These are phyloP conservation scores for Scopulariopsis brevicaulis DNA, from an alignment of 2,329 filamentous ascomycete species.

Conservation along the genomic window DNA sequence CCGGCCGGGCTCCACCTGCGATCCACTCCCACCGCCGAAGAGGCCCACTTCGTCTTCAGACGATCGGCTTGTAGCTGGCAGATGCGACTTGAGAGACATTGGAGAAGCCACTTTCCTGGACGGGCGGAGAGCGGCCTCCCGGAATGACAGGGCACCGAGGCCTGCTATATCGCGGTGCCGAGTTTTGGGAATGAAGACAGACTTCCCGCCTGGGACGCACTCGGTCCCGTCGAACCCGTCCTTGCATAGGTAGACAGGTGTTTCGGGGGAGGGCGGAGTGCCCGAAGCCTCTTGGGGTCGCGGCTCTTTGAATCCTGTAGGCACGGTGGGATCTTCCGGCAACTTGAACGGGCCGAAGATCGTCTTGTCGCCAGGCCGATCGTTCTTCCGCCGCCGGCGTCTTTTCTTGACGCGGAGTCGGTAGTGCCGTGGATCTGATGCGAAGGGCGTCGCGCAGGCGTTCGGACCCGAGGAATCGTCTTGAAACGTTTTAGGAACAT, in stretches of 20 bases:
- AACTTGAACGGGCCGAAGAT: neutral
- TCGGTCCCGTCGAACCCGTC: slow-evolving; percentile 2
- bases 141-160: neutral
- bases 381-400: neutral
- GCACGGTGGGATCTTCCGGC: neutral
- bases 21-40: neutral
- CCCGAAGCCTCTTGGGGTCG: neutral
- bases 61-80: neutral
- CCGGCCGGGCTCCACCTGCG: neutral
- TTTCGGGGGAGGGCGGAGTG: neutral
- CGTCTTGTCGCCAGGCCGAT: neutral
- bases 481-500: neutral
- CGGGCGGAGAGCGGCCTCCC: neutral
- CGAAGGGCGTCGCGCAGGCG: neutral
- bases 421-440: neutral
- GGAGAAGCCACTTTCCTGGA: neutral
- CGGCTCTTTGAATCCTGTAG: neutral
- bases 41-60: neutral
- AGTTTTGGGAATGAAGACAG: neutral
- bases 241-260: neutral
- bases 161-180: neutral
- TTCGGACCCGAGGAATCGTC: neutral
- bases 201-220: neutral
- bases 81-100: neutral
- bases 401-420: neutral